phyloP scores from a whole-genome alignment of 441 rosid species.

The Erodium chrysanthum region DNA sequence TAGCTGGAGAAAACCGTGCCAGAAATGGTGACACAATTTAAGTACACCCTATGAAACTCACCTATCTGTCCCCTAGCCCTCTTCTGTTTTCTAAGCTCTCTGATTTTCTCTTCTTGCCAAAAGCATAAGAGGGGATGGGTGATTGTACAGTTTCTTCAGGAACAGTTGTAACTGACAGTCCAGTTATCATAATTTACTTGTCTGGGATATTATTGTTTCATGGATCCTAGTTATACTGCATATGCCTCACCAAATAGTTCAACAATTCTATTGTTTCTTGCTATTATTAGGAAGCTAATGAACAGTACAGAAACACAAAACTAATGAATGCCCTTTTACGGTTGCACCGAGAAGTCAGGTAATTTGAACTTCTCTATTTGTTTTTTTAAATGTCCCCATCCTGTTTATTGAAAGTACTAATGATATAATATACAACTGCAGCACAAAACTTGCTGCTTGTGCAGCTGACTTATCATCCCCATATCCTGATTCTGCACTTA shows the following conservation, averaged over 20 bases:
- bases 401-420: neutral
- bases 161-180: neutral
- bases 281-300: constrained; percentile 60
- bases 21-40: neutral
- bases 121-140: neutral
- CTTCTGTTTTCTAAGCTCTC: too few relatives aligned
- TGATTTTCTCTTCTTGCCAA: too few relatives aligned
- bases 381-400: constrained; percentile 10
- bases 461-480: constrained; percentile 84
- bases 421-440: constrained; percentile 28
- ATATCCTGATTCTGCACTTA: constrained; percentile 83
- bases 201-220: neutral
- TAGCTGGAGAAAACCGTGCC: neutral
- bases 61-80: neutral
- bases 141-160: neutral
- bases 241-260: neutral
- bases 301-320: constrained; percentile 87
- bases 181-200: neutral
- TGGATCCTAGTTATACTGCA: neutral
- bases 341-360: constrained; percentile 93
- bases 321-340: constrained; percentile 78
- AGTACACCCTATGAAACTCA: neutral
- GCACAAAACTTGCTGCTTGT: constrained; percentile 92
- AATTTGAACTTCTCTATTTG: constrained; percentile 18
- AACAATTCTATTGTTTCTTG: constrained; percentile 15